Conservation (phyloP, 2,329 filamentous ascomycete species). For the Monilinia polystroma region DNA sequence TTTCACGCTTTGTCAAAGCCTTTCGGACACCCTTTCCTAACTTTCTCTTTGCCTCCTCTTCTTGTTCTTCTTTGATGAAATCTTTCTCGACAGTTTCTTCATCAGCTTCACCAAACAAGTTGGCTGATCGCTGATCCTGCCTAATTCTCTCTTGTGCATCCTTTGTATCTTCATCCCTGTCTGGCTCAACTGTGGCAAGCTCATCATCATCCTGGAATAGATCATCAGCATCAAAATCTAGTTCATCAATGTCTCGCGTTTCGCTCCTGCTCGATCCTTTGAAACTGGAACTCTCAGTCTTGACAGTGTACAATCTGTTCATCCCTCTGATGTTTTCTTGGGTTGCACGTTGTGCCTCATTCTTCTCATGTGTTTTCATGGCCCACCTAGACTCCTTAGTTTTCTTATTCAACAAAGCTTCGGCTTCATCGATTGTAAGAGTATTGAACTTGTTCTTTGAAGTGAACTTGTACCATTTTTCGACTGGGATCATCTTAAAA, state of each 20-base stretch:
- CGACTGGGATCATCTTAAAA: slow-evolving; percentile 85
- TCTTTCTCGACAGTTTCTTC: slow-evolving; percentile 72
- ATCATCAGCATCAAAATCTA: slow-evolving; percentile 66
- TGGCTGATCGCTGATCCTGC: slow-evolving; percentile 80
- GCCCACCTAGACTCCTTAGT: slow-evolving; percentile 77
- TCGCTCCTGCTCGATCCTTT: slow-evolving; percentile 60
- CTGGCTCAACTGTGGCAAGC: slow-evolving; percentile 68
- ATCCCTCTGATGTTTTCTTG: slow-evolving; percentile 55
- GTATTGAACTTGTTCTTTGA: slow-evolving; percentile 76
- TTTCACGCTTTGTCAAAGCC: slow-evolving; percentile 78
- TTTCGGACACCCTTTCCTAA: slow-evolving; percentile 78
- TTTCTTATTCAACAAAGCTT: slow-evolving; percentile 79
- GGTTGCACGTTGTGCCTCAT: slow-evolving; percentile 55
- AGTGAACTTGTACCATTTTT: slow-evolving; percentile 92
- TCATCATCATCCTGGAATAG: slow-evolving; percentile 89
- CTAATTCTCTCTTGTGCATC: slow-evolving; percentile 71
- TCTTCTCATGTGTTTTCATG: slow-evolving; percentile 63
- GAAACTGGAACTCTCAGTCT: slow-evolving; percentile 66
- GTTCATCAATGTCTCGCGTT: slow-evolving; percentile 67
- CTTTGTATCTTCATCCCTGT: slow-evolving; percentile 79
- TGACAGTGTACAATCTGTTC: slow-evolving; percentile 54
- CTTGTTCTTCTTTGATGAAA: slow-evolving; percentile 67
- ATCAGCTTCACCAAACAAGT: slow-evolving; percentile 70
- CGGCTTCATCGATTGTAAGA: slow-evolving; percentile 79
- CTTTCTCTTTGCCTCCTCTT: slow-evolving; percentile 66